Conservation (phyloP, 192 early-diverging fungal genomes). For the Backusella tuberculispora region DNA sequence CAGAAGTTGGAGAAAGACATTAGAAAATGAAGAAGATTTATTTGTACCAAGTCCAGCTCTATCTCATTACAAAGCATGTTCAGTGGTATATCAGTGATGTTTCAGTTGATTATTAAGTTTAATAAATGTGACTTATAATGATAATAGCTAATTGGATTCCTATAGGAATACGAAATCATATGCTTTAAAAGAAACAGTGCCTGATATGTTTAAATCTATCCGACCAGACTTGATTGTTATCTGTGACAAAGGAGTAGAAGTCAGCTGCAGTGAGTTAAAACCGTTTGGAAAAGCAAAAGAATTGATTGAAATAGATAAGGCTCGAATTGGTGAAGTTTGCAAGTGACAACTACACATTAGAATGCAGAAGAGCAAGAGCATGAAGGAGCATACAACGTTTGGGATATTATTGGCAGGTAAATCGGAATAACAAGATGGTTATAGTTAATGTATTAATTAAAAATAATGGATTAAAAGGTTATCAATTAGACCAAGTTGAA, state of each 20-base stretch:
- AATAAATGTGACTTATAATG: constrained; percentile 11
- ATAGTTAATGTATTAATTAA: not conserved
- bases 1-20: not conserved
- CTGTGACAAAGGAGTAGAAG: not conserved
- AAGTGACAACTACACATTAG: constrained; percentile 4
- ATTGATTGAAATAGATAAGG: constrained; percentile 11
- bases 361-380: not conserved
- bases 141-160: not conserved
- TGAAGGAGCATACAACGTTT: not conserved
- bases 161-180: not conserved
- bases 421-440: not conserved
- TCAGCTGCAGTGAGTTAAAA: constrained; percentile 4
- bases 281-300: not conserved
- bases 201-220: not conserved
- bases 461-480: constrained; percentile 14
- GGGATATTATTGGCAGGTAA: constrained; percentile 3
- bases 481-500: not conserved
- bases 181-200: not conserved
- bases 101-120: not conserved
- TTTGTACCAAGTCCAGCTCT: not conserved
- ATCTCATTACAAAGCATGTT: not conserved
- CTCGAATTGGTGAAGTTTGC: constrained; percentile 14
- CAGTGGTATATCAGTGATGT: not conserved
- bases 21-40: not conserved
- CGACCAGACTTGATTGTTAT: not conserved